Evolutionary conservation across 73 alveolate species (phyloP).

Genomic region (Tetrahymena thermophila): DNA sequence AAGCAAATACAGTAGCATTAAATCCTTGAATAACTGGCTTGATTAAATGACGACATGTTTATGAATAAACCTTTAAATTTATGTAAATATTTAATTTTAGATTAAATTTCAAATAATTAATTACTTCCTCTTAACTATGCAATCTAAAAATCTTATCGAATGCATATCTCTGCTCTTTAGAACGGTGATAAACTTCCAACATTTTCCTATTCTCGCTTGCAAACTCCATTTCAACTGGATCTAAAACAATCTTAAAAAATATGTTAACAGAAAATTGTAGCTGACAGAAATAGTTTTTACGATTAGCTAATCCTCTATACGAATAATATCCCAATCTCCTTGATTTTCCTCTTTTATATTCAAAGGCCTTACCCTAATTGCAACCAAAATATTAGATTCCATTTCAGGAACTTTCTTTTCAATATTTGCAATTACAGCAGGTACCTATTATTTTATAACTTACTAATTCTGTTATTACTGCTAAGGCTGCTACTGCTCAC

Average conservation of each 20-base stretch:
- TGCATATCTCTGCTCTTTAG: conserved; percentile 66
- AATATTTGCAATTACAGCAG: not conserved
- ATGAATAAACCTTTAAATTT: conserved; percentile 40
- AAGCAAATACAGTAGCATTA: conserved; percentile 93
- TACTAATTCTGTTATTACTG: not conserved
- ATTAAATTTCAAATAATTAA: not conserved
- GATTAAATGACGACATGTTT: conserved; percentile 76
- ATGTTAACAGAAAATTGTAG: not conserved
- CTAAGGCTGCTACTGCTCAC: not conserved
- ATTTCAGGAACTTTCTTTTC: conserved; percentile 9
- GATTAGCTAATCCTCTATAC: conserved; percentile 64
- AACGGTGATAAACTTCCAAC: conserved; percentile 70
- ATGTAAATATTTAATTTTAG: not conserved
- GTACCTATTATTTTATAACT: not conserved
- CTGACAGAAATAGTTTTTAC: not conserved
- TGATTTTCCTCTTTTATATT: conserved; percentile 60
- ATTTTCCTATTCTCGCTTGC: conserved; percentile 59
- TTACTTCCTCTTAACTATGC: conserved; percentile 50
- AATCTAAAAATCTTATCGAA: conserved; percentile 66
- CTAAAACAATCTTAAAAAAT: conserved; percentile 49
- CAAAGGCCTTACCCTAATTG: conserved; percentile 90
- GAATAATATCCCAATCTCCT: conserved; percentile 29
- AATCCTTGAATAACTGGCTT: conserved; percentile 77
- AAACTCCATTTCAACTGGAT: conserved; percentile 60
- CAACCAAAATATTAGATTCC: conserved; percentile 84